Percentiles rank a stretch among this genome's conserved stretches.
phyloP scores from a whole-genome alignment of 2,329 filamentous ascomycete genomes.

The Lachnellula suecica region DNA sequence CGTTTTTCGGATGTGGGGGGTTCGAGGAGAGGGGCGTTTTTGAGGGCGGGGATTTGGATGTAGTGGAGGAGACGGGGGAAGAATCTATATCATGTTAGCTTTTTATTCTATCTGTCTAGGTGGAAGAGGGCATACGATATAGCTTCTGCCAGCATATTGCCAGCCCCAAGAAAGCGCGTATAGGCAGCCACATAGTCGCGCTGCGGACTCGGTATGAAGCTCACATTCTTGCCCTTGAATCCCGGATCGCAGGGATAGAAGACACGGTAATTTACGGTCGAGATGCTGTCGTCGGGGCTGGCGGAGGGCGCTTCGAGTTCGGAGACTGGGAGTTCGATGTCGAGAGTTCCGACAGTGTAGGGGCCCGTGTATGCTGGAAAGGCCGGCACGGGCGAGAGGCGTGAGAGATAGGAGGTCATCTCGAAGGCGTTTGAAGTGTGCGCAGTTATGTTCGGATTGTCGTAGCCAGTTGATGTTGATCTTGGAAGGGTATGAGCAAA shows the following conservation, averaged over 20 bases:
- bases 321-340: slow-evolving; percentile 74
- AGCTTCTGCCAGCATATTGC: slow-evolving; percentile 54
- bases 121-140: slow-evolving; percentile 48
- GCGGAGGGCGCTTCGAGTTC: slow-evolving; percentile 55
- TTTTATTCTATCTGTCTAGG: not conserved
- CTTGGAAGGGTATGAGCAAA: too few species aligned
- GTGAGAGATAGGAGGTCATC: slow-evolving; percentile 38
- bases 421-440: not conserved
- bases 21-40: slow-evolving; percentile 65
- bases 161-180: slow-evolving; percentile 71
- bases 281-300: slow-evolving; percentile 55
- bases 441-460: too few species aligned
- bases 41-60: slow-evolving; percentile 68
- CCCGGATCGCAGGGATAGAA: slow-evolving; percentile 71
- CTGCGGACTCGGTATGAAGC: slow-evolving; percentile 79
- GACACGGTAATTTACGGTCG: slow-evolving; percentile 76
- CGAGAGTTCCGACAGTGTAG: slow-evolving; percentile 75
- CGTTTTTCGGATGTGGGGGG: slow-evolving; percentile 47
- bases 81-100: slow-evolving; percentile 44
- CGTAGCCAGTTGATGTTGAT: too few species aligned
- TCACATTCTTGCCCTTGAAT: slow-evolving; percentile 50
- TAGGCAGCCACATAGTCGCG: slow-evolving; percentile 73
- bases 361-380: slow-evolving; percentile 78
- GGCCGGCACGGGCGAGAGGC: slow-evolving; percentile 65
- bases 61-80: slow-evolving; percentile 72